Conservation (phyloP, 768 basidiomycete genomes). For the Termitomyces sp. region DNA sequence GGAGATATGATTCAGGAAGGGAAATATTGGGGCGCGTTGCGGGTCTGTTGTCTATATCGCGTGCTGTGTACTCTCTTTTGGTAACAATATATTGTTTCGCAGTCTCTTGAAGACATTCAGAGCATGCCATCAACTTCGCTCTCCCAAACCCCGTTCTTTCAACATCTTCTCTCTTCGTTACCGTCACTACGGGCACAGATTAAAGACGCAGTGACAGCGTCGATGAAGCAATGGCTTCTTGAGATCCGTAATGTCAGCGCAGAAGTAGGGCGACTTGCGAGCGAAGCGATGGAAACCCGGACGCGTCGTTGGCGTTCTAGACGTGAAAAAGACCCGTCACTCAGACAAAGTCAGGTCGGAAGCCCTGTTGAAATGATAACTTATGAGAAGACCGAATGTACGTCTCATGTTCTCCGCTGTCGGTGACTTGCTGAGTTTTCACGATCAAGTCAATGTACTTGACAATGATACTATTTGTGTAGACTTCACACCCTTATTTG, state of each 20-base stretch:
- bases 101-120: constrained; percentile 96
- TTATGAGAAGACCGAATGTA: constrained; percentile 93
- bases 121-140: constrained; percentile 84
- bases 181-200: constrained; percentile 88
- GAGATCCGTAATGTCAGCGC: constrained; percentile 89
- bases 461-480: constrained; percentile 85
- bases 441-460: constrained; percentile 71
- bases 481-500: constrained; percentile 92
- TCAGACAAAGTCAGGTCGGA: constrained; percentile 74
- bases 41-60: constrained; percentile 58
- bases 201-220: constrained; percentile 89
- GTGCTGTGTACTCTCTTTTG: constrained; percentile 25
- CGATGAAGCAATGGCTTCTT: constrained; percentile 94
- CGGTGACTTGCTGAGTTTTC: constrained; percentile 7
- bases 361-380: constrained; percentile 90
- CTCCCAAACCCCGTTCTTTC: constrained; percentile 90
- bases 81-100: constrained; percentile 23
- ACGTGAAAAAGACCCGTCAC: constrained; percentile 78
- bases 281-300: constrained; percentile 86
- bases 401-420: constrained; percentile 24
- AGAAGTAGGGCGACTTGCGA: constrained; percentile 79
- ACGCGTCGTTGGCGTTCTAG: constrained; percentile 78
- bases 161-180: constrained; percentile 84
- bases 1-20: constrained; percentile 90
- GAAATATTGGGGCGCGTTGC: constrained; percentile 94